phyloP scores from a whole-genome alignment of 1,284 basidiomycete genomes.

The Sutorius eximius region DNA sequence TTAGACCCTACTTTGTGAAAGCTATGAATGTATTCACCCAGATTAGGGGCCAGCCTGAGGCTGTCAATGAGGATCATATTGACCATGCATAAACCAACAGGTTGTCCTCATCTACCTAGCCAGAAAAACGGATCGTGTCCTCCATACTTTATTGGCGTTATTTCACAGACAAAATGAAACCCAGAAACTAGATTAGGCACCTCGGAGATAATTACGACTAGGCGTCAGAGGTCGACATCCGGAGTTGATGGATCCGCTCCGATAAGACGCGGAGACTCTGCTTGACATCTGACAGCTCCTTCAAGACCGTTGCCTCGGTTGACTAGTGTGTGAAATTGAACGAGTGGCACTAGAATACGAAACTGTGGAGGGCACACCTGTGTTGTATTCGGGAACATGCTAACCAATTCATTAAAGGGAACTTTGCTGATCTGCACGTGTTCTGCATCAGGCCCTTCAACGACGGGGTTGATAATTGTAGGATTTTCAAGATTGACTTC shows the following conservation, averaged over 20 bases:
- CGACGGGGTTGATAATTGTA: slow-evolving; percentile 56
- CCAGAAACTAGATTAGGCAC: background rate
- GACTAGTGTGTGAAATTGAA: slow-evolving; percentile 49
- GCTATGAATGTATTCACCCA: slow-evolving; percentile 69
- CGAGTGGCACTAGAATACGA: slow-evolving; percentile 5
- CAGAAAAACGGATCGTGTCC: background rate
- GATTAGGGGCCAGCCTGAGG: slow-evolving; percentile 38
- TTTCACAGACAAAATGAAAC: background rate
- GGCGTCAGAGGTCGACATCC: slow-evolving; percentile 5
- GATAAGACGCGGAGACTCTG: slow-evolving; percentile 56
- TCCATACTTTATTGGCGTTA: slow-evolving; percentile 1
- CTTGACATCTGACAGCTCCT: slow-evolving; percentile 62
- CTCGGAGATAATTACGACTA: background rate
- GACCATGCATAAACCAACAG: slow-evolving; percentile 6
- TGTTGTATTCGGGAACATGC: slow-evolving; percentile 73
- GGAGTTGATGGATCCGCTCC: slow-evolving; percentile 45
- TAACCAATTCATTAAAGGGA: slow-evolving; percentile 73
- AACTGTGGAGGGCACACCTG: slow-evolving; percentile 48
- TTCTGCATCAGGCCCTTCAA: slow-evolving; percentile 58
- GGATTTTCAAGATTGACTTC: slow-evolving; percentile 68
- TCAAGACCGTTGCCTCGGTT: slow-evolving; percentile 64
- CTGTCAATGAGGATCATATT: slow-evolving; percentile 1
- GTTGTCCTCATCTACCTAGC: background rate
- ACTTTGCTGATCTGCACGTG: slow-evolving; percentile 71
- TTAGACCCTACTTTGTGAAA: slow-evolving; percentile 85